Evolutionary conservation across 768 basidiomycete genomes (phyloP), one percentile per base, ranked within the genome.

Genomic region (Suillus spraguei): DNA sequence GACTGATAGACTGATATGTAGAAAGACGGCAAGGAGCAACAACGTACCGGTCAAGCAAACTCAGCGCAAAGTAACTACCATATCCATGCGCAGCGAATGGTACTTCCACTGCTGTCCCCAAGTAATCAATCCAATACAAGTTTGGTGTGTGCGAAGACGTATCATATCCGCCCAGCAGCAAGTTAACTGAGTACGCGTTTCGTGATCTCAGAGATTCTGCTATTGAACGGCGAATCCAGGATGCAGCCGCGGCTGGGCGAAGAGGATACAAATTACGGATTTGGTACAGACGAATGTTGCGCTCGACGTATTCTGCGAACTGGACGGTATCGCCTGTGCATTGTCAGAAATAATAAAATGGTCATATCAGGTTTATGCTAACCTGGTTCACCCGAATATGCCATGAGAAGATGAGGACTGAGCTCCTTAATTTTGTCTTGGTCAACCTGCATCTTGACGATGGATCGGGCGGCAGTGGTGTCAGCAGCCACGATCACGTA

Each of bases 81-180:
- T 98, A 95, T 3, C 97, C 97, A 72, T 99, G 97, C 1, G 95
- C 95, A 17, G 88, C 95, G 73, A 95, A 99, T 0, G 95, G 95
- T 14, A 97, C 91, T 61, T 88, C 85, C 4, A 89, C 85, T 72
- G 92, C 83, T 6, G 97, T 97, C 32, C 97, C 97, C 38, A 97
- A 83, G 76, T 97, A 95, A 80, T 99, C 97, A 64, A 98, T 82
- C 95, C 96, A 99, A 81, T 96, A 97, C 14, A 97, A 82, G 66
- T 87, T 86, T 6, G 96, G 94, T 17, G 80, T 80, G 66, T 85
- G 71, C 8, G 84, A 84, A 46, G 92, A 86, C 60, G 85, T 85
- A 76, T 99, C 97, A 75, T 88, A 99, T 16, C 97, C 97, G 7
- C 92, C 97, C 11, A 99, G 79, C 5, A 99, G 88, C 4, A 99